Evolutionary conservation across 2,329 filamentous ascomycete genomes (phyloP).

Genomic region (Arthrobotrys sphaeroides): DNA sequence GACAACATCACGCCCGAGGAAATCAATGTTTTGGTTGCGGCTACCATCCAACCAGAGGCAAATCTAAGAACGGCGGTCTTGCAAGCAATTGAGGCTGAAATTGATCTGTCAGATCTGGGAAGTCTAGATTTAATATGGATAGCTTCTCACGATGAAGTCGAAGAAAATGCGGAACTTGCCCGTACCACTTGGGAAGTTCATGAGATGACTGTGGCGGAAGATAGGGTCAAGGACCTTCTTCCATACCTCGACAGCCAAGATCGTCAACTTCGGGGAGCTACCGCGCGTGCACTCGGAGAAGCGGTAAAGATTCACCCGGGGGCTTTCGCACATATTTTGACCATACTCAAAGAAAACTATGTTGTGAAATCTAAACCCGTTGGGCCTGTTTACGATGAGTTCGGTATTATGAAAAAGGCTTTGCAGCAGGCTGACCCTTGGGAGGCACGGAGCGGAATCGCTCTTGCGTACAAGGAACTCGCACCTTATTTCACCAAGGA

Average conservation of each 20-base stretch:
- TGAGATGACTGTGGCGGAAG: conserved; percentile 74
- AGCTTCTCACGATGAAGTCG: conserved; percentile 86
- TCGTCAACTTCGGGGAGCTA: conserved; percentile 80
- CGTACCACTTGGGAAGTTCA: conserved; percentile 96
- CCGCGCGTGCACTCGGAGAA: conserved; percentile 82
- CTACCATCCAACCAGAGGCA: conserved; percentile 79
- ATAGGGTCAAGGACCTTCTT: conserved; percentile 74
- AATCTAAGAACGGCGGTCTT: conserved; percentile 84
- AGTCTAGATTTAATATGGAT: conserved; percentile 95
- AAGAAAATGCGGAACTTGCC: conserved; percentile 84
- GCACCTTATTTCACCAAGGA: conserved; percentile 73
- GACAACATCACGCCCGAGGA: conserved; percentile 79
- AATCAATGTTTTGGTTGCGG: conserved; percentile 78
- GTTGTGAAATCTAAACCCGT: conserved; percentile 81
- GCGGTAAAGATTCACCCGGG: conserved; percentile 71
- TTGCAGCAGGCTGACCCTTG: conserved; percentile 87
- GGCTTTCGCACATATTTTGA: conserved; percentile 71
- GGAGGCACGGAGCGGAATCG: conserved; percentile 90
- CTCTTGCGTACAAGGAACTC: conserved; percentile 84
- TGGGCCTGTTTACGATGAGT: conserved; percentile 85
- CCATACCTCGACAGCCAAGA: conserved; percentile 84
- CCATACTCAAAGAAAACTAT: conserved; percentile 76
- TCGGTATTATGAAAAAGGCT: conserved; percentile 86
- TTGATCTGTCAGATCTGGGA: conserved; percentile 86
- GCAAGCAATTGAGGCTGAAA: conserved; percentile 87